phyloP scores from a whole-genome alignment of 805 yeast species.

The Candida insectalens region DNA sequence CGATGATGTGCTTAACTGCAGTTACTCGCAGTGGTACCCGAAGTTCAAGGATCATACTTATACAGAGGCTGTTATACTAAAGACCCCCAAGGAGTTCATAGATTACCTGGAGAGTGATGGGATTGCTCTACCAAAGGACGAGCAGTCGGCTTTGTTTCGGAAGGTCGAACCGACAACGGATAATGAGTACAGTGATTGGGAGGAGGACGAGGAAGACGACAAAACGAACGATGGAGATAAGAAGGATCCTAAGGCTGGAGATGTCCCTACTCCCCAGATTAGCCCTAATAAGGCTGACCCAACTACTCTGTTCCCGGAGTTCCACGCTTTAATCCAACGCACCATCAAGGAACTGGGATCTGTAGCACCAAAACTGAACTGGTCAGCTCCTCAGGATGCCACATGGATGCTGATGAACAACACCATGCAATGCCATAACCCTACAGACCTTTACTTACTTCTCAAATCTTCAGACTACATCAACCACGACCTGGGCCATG shows the following conservation, averaged over 20 bases:
- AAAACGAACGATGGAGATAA: not conserved
- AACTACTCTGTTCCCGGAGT: conserved; percentile 39
- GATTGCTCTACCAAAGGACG: conserved; percentile 47
- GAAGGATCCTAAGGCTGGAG: not conserved
- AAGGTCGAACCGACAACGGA: conserved; percentile 34
- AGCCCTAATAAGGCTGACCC: conserved; percentile 26
- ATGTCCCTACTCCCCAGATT: conserved; percentile 5
- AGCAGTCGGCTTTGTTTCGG: conserved; percentile 22
- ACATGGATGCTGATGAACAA: conserved; percentile 82
- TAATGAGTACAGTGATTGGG: conserved; percentile 72
- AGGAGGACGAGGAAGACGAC: conserved; percentile 31
- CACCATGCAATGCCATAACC: conserved; percentile 58
- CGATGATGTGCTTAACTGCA: conserved; percentile 39
- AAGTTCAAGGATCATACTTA: conserved; percentile 32
- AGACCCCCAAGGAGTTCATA: conserved; percentile 45
- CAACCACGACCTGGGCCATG: conserved; percentile 71
- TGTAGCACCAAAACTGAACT: conserved; percentile 84
- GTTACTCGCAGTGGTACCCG: conserved; percentile 52
- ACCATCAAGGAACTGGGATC: conserved; percentile 39
- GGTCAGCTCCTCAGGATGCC: conserved; percentile 97
- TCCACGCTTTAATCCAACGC: conserved; percentile 43
- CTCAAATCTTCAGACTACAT: conserved; percentile 84
- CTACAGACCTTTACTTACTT: conserved; percentile 70
- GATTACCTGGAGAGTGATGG: conserved; percentile 61
- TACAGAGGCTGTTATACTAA: conserved; percentile 44